Evolutionary conservation across 176 grass and related monocot species (phyloP), one percentile per base, ranked within the genome.

Genomic region (Oryza nivara): DNA sequence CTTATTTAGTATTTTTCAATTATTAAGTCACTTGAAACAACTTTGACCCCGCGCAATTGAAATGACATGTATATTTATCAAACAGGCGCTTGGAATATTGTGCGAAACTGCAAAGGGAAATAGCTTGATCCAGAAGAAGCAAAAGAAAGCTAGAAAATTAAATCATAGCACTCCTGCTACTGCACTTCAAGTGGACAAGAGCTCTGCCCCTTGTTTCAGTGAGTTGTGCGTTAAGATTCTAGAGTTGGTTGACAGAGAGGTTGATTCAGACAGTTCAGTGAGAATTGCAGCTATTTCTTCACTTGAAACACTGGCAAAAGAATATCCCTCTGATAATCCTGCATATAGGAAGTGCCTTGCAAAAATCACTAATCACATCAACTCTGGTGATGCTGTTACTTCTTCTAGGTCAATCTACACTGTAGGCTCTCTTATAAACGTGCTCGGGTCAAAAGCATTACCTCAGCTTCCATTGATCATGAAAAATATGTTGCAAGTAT

Each of bases 201-300:
- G 23, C 41, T 84, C 83, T 67, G 81, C 65, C 9, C 84, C 88
- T 40, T 89, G 73, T 44, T 95, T 95, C 73, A 87, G 65, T 30
- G 72, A 90, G 36, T 88, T 98, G 76, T 95, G 92, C 80, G 85
- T 82, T 75, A 95, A 92, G 87, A 79, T 98, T 79, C 80, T 95
- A 43, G 76, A 90, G 70, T 83, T 98, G 78, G 85, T 98, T 88
- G 85, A 89, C 67, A 68, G 40, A 66, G 77, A 25, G 14, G 69
- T 69, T 73, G 82, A 71, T 87, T 83, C 86, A 4, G 83, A 92
- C 34, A 48, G 43, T 34, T 34, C 75, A 23, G 72, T 95, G 43
- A 98, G 90, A 94, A 72, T 95, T 75, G 87, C 91, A 77, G 89
- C 96, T 76, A 90, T 98, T 98, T 95, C 91, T 54, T 90, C 93